Conservation (phyloP, 139 green algal species). For the Pycnococcus provasolii region DNA sequence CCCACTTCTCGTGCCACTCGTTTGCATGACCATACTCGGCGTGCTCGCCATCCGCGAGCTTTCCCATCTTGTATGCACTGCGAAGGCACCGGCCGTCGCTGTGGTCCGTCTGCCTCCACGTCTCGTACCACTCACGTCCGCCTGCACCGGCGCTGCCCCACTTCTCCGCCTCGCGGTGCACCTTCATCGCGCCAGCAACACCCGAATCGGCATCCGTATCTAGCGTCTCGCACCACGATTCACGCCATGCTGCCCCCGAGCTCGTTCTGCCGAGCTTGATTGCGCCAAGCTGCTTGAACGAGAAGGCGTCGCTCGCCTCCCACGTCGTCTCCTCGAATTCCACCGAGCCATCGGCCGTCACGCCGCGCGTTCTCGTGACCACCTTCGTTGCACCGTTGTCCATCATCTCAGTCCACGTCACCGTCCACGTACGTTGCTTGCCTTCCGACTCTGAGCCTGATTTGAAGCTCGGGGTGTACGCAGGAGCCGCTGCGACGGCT, state of each 20-base stretch:
- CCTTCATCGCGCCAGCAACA: not conserved
- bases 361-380: not conserved
- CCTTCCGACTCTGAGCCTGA: too few species aligned
- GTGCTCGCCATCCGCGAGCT: not conserved
- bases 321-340: slow-evolving; percentile 22
- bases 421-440: too few species aligned
- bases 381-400: too few species aligned
- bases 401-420: too few species aligned
- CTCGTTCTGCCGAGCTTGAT: slow-evolving; percentile 12
- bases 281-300: slow-evolving; percentile 14
- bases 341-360: slow-evolving; percentile 13
- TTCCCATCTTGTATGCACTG: slow-evolving; percentile 1
- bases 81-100: slow-evolving; percentile 3
- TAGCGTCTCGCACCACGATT: slow-evolving; percentile 9
- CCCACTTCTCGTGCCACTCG: slow-evolving; percentile 18
- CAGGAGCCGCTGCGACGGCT: too few species aligned
- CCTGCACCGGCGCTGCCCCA: not conserved
- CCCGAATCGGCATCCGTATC: not conserved
- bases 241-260: slow-evolving; percentile 12
- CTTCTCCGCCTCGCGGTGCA: not conserved
- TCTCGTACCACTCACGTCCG: slow-evolving; percentile 14
- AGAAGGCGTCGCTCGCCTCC: slow-evolving; percentile 14
- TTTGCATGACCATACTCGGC: slow-evolving; percentile 20
- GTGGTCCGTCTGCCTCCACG: slow-evolving; percentile 9
- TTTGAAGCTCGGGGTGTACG: too few species aligned